Conservation (phyloP, 768 basidiomycete genomes). For the Phaffia tasmanica region DNA sequence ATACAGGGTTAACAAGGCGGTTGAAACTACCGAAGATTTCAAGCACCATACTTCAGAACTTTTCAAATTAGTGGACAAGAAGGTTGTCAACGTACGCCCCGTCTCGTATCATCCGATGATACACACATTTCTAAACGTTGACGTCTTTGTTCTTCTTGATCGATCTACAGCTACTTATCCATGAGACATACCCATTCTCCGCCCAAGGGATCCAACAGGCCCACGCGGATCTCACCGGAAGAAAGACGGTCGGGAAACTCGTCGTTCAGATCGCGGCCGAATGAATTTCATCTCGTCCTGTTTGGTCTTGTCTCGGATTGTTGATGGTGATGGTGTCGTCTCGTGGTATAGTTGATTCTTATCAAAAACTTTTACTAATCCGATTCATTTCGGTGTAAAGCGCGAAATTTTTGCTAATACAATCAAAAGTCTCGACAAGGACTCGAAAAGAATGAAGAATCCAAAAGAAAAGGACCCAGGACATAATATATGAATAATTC, state of each 20-base stretch:
- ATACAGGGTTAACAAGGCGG: slow-evolving; percentile 19
- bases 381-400: no score
- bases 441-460: background rate
- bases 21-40: slow-evolving; percentile 59
- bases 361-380: no score
- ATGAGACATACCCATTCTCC: slow-evolving; percentile 72
- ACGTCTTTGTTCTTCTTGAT: background rate
- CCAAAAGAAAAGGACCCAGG: background rate
- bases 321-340: no score
- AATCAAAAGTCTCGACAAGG: no score
- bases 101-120: background rate
- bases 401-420: no score
- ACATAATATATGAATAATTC: background rate
- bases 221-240: slow-evolving; percentile 62
- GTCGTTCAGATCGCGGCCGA: slow-evolving; percentile 55
- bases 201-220: slow-evolving; percentile 64
- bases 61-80: slow-evolving; percentile 51
- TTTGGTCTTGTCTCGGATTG: no score
- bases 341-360: no score
- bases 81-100: slow-evolving; percentile 49
- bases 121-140: background rate
- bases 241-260: slow-evolving; percentile 77
- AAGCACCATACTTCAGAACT: slow-evolving; percentile 54
- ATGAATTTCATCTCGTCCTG: no score
- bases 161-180: slow-evolving; percentile 39